These are phyloP conservation scores for Aspergillus eucalypticola DNA, from an alignment of 2,329 filamentous ascomycete genomes.

Conservation along the genomic window DNA sequence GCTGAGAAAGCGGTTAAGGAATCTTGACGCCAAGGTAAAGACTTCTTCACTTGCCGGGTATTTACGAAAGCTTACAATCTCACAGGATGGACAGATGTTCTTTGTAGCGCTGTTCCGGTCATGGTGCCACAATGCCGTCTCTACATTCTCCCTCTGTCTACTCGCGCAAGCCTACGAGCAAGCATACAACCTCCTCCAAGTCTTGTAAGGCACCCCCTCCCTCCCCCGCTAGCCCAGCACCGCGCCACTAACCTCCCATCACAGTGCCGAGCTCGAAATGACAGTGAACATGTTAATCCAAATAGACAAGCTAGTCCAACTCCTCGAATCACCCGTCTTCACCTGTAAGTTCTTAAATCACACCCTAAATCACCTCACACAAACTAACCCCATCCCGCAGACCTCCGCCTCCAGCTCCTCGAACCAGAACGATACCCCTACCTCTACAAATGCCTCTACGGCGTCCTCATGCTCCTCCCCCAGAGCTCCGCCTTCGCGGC, in stretches of 20 bases:
- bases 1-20: conserved; percentile 83
- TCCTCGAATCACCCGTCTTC: conserved; percentile 95
- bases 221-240: not conserved
- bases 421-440: conserved; percentile 95
- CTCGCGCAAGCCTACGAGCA: conserved; percentile 98
- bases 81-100: conserved; percentile 85
- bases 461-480: conserved; percentile 94
- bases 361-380: not conserved
- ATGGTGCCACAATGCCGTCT: conserved; percentile 98
- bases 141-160: conserved; percentile 92
- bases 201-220: conserved; percentile 66
- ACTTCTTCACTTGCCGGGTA: not conserved
- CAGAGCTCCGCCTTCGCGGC: conserved; percentile 97
- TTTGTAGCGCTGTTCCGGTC: conserved; percentile 93
- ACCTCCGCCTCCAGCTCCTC: conserved; percentile 88
- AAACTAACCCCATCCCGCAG: conserved; percentile 47
- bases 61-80: conserved; percentile 19
- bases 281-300: conserved; percentile 98
- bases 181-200: conserved; percentile 91
- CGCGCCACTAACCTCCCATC: conserved; percentile 23
- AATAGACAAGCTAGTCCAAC: conserved; percentile 95
- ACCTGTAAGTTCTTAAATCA: conserved; percentile 67
- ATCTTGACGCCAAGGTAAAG: conserved; percentile 77
- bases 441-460: conserved; percentile 96
- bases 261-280: conserved; percentile 93